Base-by-base conservation (phyloP, 2,329 filamentous ascomycete species). In the Chaetothyriales sp. region DNA sequence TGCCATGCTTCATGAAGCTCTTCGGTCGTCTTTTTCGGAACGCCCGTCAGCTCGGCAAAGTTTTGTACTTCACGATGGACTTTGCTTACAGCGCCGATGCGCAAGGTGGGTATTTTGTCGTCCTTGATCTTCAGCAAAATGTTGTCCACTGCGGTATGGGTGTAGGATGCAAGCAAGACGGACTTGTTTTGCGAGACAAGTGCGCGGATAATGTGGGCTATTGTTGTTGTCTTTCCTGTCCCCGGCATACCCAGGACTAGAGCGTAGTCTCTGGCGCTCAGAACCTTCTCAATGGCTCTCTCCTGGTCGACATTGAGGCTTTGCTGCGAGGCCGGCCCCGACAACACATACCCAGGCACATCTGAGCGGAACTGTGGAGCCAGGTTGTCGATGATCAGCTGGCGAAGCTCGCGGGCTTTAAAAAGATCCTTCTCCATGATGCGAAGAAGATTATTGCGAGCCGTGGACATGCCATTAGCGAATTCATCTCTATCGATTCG, bases 161-260 rank as follows among this genome's bases (percentile, higher is more conserved):
- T 98, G 66, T 97, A 97, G 0, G 89, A 95, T 0, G 92, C 94
- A 43, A 98, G 73, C 5, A 98, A 73, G 13, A 98, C 89, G 51
- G 86, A 94, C 70, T 97, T 97, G 9, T 88, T 85, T 66, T 94
- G 86, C 0, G 84, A 81, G 4, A 92, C 84, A 28, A 98, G 74
- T 0, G 90, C 87, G 45, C 87, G 83, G 62, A 98, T 97, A 60
- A 98, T 95, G 65, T 97, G 89, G 4, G 90, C 89, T 63, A 98
- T 97, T 0, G 92, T 98, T 0, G 92, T 98, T 2, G 92, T 98
- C 69, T 98, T 98, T 53, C 92, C 92, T 0, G 92, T 98, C 6
- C 92, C 92, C 1, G 92, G 92, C 92, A 98, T 98, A 25, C 92
- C 92, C 18, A 98, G 78, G 10, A 98, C 89, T n/a, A 98, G 75